phyloP scores from a whole-genome alignment of 2,329 filamentous ascomycete species.

The Talaromyces sp. region DNA sequence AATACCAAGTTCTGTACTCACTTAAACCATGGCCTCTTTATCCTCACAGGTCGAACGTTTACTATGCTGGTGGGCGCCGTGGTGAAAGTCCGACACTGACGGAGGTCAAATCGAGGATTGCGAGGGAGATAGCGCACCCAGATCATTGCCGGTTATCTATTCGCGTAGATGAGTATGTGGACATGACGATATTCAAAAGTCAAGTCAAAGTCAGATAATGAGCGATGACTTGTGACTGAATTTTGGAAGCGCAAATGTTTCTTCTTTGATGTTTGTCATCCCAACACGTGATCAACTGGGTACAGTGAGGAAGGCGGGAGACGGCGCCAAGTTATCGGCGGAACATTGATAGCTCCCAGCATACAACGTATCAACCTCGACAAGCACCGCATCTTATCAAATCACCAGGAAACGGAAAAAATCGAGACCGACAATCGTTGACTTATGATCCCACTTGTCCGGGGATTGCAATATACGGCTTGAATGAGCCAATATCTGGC shows the following conservation, averaged over 20 bases:
- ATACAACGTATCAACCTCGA: neutral
- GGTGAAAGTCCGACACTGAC: slow-evolving; percentile 25
- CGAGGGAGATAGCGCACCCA: slow-evolving; percentile 32
- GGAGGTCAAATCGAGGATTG: slow-evolving; percentile 28
- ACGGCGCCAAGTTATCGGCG: slow-evolving; percentile 8
- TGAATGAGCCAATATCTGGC: slow-evolving; percentile 12
- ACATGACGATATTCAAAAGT: slow-evolving; percentile 11
- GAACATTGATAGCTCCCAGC: slow-evolving; percentile 2
- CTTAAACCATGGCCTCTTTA: slow-evolving; percentile 38
- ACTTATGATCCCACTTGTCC: neutral
- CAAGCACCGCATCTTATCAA: neutral
- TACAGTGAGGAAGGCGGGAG: neutral
- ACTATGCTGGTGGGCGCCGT: slow-evolving; percentile 21
- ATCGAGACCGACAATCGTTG: neutral
- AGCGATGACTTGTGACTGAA: neutral
- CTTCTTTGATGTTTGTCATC: slow-evolving; percentile 8
- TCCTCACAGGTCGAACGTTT: slow-evolving; percentile 35
- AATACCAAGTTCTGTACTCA: slow-evolving; percentile 17
- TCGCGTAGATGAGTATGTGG: neutral
- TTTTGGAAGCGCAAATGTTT: neutral
- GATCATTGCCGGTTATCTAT: slow-evolving; percentile 31
- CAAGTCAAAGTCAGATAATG: neutral
- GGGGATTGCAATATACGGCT: slow-evolving; percentile 1
- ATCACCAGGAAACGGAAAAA: neutral
- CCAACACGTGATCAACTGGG: slow-evolving; percentile 9